Percentiles rank a stretch among this genome's conserved stretches.
These are phyloP conservation scores for Amanita pallidorosea DNA, from an alignment of 768 basidiomycete species.

Conservation along the genomic window DNA sequence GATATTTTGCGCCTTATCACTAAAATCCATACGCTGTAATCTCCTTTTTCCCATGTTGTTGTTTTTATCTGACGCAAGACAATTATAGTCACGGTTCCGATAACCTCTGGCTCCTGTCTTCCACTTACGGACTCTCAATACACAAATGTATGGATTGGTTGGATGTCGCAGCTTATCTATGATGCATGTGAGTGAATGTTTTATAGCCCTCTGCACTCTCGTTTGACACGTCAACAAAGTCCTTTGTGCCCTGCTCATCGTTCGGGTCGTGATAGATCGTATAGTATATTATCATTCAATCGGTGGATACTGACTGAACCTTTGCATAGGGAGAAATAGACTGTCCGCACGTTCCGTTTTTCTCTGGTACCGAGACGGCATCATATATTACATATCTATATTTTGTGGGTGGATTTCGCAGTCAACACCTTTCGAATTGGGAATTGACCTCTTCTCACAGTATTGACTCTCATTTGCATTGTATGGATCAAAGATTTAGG, in stretches of 20 bases:
- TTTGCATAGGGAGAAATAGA: not conserved
- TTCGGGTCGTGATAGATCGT: not conserved
- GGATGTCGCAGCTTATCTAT: not conserved
- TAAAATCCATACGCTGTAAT: not conserved
- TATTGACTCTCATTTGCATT: not conserved
- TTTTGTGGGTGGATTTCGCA: not conserved
- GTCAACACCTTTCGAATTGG: not conserved
- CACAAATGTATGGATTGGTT: not conserved
- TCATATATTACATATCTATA: conserved; percentile 2
- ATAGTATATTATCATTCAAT: not conserved
- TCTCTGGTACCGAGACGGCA: conserved; percentile 1
- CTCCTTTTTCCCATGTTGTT: not conserved
- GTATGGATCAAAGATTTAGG: not conserved
- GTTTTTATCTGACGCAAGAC: not conserved
- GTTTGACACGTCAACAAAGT: not conserved
- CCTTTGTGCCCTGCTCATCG: not conserved
- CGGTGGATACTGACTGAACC: not conserved
- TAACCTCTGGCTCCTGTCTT: not conserved
- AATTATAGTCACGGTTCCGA: not conserved
- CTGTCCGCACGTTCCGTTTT: not conserved
- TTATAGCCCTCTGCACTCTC: not conserved
- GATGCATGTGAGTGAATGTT: not conserved
- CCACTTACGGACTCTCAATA: not conserved
- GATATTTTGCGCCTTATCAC: not conserved
- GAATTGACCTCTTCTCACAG: not conserved